Conservation (phyloP, 805 yeast genomes). For the Zygoascus flipseniorum region DNA sequence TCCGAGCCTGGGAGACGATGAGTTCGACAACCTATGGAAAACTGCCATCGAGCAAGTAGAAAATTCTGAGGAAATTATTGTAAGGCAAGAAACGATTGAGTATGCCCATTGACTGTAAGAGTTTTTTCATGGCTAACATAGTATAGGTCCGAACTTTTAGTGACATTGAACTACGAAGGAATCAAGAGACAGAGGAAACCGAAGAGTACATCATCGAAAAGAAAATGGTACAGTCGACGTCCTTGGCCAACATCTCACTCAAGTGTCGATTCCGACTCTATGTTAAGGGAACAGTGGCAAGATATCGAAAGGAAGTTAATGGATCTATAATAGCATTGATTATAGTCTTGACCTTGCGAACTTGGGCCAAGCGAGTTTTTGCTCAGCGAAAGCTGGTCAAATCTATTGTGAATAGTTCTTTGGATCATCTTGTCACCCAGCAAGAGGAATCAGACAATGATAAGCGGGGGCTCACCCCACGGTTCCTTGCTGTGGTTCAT, state of each 20-base stretch:
- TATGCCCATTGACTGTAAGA: neutral
- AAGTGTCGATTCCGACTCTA: slow-evolving; percentile 14
- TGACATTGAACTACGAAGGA: neutral
- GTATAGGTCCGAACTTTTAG: neutral
- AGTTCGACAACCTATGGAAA: slow-evolving; percentile 68
- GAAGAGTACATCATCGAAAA: slow-evolving; percentile 6
- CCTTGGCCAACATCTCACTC: slow-evolving; percentile 17
- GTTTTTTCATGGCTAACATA: neutral
- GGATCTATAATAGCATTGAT: neutral
- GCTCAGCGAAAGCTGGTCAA: slow-evolving; percentile 1
- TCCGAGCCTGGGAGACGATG: slow-evolving; percentile 35
- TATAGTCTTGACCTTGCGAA: slow-evolving; percentile 1
- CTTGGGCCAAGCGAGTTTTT: neutral
- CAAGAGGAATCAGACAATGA: slow-evolving; percentile 12
- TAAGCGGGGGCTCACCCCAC: slow-evolving; percentile 12
- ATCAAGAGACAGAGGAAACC: neutral
- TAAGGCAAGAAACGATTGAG: slow-evolving; percentile 13
- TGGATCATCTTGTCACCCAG: slow-evolving; percentile 11
- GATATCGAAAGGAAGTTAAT: slow-evolving; percentile 14
- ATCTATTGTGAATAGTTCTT: slow-evolving; percentile 2
- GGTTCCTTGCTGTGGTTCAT: slow-evolving; percentile 12
- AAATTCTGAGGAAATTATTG: slow-evolving; percentile 33
- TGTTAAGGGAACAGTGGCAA: slow-evolving; percentile 13
- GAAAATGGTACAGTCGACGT: slow-evolving; percentile 17
- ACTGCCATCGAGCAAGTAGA: slow-evolving; percentile 54